Evolutionary conservation across 1,284 basidiomycete species (phyloP).

Genomic region (Leccinum huronense): DNA sequence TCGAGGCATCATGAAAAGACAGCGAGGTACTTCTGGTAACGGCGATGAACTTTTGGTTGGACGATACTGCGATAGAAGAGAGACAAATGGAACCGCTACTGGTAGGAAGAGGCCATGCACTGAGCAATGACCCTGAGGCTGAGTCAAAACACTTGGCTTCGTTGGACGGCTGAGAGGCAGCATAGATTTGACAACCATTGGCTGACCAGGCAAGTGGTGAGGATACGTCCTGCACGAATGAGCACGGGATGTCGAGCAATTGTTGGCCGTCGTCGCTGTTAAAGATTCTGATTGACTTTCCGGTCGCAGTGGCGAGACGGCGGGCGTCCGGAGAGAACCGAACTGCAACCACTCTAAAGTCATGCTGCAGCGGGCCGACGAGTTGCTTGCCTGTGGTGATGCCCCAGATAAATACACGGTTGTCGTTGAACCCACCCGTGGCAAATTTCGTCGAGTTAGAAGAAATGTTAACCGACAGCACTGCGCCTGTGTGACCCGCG

Average conservation of each 20-base stretch:
- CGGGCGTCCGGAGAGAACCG: not conserved
- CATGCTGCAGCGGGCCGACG: not conserved
- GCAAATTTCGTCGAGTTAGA: not conserved
- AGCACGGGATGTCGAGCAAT: not conserved
- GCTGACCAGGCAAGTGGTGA: not conserved
- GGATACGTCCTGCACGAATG: not conserved
- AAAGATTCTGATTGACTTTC: not conserved
- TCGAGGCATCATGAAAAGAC: not conserved
- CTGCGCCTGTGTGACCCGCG: not conserved
- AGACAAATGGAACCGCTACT: fast-evolving
- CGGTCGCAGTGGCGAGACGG: not conserved
- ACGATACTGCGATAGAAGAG: not conserved
- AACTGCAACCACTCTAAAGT: not conserved
- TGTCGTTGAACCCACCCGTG: not conserved
- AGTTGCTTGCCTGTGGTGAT: not conserved
- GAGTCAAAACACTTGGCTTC: not conserved
- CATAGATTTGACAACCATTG: not conserved
- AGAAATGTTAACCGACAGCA: no score
- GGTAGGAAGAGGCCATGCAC: not conserved
- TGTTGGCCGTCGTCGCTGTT: not conserved
- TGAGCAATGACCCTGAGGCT: not conserved
- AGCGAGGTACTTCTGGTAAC: not conserved
- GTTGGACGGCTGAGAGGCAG: not conserved
- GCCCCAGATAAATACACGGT: not conserved
- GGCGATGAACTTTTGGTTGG: not conserved